Conservation (phyloP, 1,139 yeast species). For the Candida mesenterica region DNA sequence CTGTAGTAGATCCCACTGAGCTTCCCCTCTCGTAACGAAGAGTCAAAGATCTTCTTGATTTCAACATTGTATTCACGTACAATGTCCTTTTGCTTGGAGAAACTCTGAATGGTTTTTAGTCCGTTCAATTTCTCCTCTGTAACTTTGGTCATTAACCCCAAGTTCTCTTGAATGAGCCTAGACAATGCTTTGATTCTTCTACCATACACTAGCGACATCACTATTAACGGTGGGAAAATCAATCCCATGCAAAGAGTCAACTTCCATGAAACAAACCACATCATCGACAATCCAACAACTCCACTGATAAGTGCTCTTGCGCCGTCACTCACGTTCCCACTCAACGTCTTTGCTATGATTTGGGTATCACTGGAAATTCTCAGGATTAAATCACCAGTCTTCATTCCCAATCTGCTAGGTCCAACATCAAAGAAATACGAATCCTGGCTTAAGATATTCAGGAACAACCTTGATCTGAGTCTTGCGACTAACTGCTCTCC, state of each 20-base stretch:
- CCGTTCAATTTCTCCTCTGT: constrained; percentile 91
- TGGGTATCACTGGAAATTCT: constrained; percentile 87
- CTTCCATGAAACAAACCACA: constrained; percentile 83
- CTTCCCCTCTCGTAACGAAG: constrained; percentile 78
- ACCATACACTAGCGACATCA: constrained; percentile 79
- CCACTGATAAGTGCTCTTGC: constrained; percentile 79
- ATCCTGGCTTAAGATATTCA: constrained; percentile 78
- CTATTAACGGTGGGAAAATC: constrained; percentile 76
- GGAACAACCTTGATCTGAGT: constrained; percentile 72
- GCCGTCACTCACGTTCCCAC: constrained; percentile 91
- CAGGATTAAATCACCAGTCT: constrained; percentile 91
- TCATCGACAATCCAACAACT: constrained; percentile 75
- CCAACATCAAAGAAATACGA: constrained; percentile 91
- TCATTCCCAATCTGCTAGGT: constrained; percentile 45
- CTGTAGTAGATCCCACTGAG: constrained; percentile 77
- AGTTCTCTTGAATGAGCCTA: constrained; percentile 74
- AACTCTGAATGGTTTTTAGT: constrained; percentile 81
- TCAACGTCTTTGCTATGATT: constrained; percentile 81
- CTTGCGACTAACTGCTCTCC: constrained; percentile 89
- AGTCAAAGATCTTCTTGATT: constrained; percentile 67
- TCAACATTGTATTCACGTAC: constrained; percentile 56
- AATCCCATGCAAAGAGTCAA: constrained; percentile 73
- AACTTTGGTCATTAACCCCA: constrained; percentile 84
- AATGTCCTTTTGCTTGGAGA: constrained; percentile 72
- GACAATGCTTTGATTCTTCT: constrained; percentile 74